A percentile compares a stretch with the other conserved stretches of the same genome.
These are phyloP conservation scores for Diaporthe batatas DNA, from an alignment of 2,329 filamentous ascomycete species.

Conservation along the genomic window DNA sequence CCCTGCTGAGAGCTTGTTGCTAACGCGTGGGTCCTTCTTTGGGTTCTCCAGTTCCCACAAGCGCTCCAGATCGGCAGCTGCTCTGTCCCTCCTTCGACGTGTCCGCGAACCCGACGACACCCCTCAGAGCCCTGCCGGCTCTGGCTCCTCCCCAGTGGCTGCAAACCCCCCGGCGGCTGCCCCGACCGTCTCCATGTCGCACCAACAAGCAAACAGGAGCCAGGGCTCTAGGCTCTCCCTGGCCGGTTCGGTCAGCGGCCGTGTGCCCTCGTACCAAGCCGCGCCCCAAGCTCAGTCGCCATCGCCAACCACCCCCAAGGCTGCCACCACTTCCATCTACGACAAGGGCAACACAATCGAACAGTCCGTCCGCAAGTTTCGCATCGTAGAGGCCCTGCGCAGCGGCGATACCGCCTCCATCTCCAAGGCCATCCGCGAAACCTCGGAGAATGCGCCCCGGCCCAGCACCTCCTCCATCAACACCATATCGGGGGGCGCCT, in stretches of 20 bases:
- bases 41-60: constrained; percentile 54
- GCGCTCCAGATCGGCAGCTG: constrained; percentile 66
- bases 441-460: constrained; percentile 61
- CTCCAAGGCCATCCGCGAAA: constrained; percentile 84
- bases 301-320: constrained; percentile 48
- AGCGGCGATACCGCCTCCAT: constrained; percentile 93
- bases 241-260: constrained; percentile 56
- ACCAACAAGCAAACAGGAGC: constrained; percentile 55
- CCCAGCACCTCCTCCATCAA: constrained; percentile 69
- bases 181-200: constrained; percentile 53
- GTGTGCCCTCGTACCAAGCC: constrained; percentile 55
- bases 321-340: constrained; percentile 35
- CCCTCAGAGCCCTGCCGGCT: constrained; percentile 45
- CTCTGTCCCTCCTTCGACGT: constrained; percentile 65
- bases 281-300: constrained; percentile 47
- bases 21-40: constrained; percentile 20
- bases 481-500: constrained; percentile 56
- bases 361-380: constrained; percentile 93
- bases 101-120: constrained; percentile 64
- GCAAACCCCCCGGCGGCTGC: constrained; percentile 51
- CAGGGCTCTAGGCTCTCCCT: constrained; percentile 63
- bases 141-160: constrained; percentile 50
- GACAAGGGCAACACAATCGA: constrained; percentile 76
- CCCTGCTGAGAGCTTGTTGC: constrained; percentile 23
- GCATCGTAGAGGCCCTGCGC: constrained; percentile 91